A percentile compares a stretch with the other conserved stretches of the same genome.
These are phyloP conservation scores for Jaltomata sinuosa DNA, from an alignment of 257 asterid genomes.

Conservation along the genomic window DNA sequence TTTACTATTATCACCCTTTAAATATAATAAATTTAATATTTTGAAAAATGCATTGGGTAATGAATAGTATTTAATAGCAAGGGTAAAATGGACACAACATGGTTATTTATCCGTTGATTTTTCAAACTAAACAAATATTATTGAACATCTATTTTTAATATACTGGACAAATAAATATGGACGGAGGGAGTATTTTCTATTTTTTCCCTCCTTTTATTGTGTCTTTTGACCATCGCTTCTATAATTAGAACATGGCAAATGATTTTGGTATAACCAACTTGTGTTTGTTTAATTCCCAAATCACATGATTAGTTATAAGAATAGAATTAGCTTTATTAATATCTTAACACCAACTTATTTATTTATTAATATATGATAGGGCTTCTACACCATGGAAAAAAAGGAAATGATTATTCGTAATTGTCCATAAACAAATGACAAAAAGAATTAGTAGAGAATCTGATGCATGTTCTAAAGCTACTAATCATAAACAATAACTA, in stretches of 20 bases:
- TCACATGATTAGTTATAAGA: not conserved
- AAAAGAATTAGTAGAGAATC: not conserved
- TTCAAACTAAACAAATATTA: too few relatives aligned
- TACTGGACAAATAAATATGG: too few relatives aligned
- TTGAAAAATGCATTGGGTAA: too few relatives aligned
- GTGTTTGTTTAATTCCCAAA: not conserved
- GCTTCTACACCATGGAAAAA: not conserved
- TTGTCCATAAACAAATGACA: not conserved
- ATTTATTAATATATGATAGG: not conserved
- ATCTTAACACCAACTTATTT: not conserved
- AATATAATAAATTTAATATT: too few relatives aligned
- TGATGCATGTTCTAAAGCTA: not conserved
- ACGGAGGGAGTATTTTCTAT: too few relatives aligned
- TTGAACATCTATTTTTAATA: too few relatives aligned
- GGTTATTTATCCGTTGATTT: too few relatives aligned
- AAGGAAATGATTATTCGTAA: not conserved
- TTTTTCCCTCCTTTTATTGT: not conserved
- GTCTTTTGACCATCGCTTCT: conserved; percentile 2
- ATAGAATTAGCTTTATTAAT: not conserved
- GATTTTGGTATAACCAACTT: conserved; percentile 1
- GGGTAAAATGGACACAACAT: too few relatives aligned
- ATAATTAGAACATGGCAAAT: not conserved
- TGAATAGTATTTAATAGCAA: too few relatives aligned
- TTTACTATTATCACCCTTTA: too few relatives aligned
- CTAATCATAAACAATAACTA: not conserved